phyloP scores from a whole-genome alignment of 257 asterid species.

The Solanum appendiculatum region DNA sequence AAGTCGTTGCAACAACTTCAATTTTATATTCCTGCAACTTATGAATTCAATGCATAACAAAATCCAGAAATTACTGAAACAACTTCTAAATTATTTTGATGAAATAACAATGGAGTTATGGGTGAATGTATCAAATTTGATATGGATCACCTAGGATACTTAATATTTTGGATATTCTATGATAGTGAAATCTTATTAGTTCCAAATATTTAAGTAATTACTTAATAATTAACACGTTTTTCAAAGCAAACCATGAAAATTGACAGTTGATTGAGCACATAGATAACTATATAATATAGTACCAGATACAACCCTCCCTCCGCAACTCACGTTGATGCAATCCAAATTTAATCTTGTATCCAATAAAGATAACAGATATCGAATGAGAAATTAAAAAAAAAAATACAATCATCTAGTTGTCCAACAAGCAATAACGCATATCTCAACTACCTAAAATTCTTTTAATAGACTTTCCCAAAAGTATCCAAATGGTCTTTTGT shows the following conservation, averaged over 20 bases:
- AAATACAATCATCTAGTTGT: not conserved
- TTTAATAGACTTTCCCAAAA: not conserved
- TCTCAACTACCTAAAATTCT: not conserved
- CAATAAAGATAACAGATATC: not conserved
- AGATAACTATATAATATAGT: not conserved
- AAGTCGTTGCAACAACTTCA: not conserved
- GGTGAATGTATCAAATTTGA: not conserved
- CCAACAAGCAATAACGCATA: not conserved
- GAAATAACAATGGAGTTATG: not conserved
- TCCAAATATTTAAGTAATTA: not conserved
- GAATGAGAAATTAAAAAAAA: not conserved
- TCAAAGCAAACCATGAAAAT: not conserved
- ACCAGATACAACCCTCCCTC: not conserved
- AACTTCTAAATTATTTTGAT: not conserved
- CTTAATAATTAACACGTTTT: not conserved
- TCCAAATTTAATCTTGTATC: too few species aligned
- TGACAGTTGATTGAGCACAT: not conserved
- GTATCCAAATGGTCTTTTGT: not conserved
- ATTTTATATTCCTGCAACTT: not conserved
- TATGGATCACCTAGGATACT: not conserved
- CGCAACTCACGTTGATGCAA: not conserved
- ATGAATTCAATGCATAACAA: not conserved
- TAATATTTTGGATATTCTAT: not conserved
- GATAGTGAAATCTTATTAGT: not conserved
- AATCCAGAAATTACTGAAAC: not conserved